These are phyloP conservation scores for Thielaviopsis musarum DNA, from an alignment of 2,329 filamentous ascomycete species.

Conservation along the genomic window DNA sequence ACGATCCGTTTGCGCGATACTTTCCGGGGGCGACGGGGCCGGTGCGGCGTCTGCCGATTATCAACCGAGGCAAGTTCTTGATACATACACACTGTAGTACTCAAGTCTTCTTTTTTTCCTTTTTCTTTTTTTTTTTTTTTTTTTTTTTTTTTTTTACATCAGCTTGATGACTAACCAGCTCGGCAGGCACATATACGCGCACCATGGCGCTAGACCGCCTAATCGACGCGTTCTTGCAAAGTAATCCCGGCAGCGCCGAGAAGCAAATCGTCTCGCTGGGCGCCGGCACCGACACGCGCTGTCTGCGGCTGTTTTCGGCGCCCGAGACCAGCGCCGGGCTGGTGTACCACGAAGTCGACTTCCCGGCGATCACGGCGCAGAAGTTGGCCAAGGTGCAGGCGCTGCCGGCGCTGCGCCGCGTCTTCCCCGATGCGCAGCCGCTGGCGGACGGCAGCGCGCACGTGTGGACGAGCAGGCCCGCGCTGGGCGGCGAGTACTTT, in stretches of 20 bases:
- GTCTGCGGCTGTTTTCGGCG: conserved; percentile 52
- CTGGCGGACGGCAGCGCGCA: conserved; percentile 15
- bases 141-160: neutral
- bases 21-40: conserved; percentile 41
- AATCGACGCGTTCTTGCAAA: conserved; percentile 50
- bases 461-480: conserved; percentile 15
- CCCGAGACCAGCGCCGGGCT: conserved; percentile 25
- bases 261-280: conserved; percentile 84
- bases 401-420: conserved; percentile 24
- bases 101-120: no score
- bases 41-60: conserved; percentile 64
- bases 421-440: conserved; percentile 22
- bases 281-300: conserved; percentile 83
- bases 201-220: conserved; percentile 70
- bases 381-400: conserved; percentile 43
- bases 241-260: conserved; percentile 17
- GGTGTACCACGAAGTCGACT: conserved; percentile 86
- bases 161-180: conserved; percentile 5
- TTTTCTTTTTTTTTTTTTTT: no score
- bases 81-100: neutral
- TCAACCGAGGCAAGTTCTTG: conserved; percentile 60
- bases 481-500: conserved; percentile 28
- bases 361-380: conserved; percentile 50
- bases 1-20: conserved; percentile 58
- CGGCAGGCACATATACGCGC: conserved; percentile 73